Base-by-base conservation (phyloP, 352 stramenopile species). In the Phytophthora syringae region DNA sequence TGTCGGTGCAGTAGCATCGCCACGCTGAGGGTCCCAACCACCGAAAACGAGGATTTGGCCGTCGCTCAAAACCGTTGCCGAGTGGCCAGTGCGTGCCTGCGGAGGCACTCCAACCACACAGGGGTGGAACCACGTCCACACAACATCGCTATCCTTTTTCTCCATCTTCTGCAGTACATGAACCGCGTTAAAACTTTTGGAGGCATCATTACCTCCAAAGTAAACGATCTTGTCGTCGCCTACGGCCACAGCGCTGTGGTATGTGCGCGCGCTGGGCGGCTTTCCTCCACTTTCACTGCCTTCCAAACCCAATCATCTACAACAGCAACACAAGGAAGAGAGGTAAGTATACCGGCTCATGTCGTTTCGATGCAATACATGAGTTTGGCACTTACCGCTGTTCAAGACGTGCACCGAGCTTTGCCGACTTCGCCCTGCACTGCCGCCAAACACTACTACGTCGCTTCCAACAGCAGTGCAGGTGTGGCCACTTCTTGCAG, bases 201-300 rank as follows among this genome's bases (percentile, higher is more conserved):
- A 89, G 2, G 87, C 85, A 72, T 98, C 90, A 67, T 98, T 98
- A 21, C 93, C 95, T 40, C 95, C 95, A 82, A 98, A 98, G 66
- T 97, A 88, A 2, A 98, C 82, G 56, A 98, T 79, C 55, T 80
- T 83, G 61, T 90, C 77, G 24, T 71, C 50, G 2, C 68, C 75
- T 5, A 95, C 55, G 15, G 79, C 72, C 22, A 92, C 74, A 39
- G 89, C 90, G 39, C 80, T 95, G 69, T 98, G 93, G 67, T 98
- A 98, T 20, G 92, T 98, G 20, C 93, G 89, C 20, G 90, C 82
- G 32, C 68, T 87, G 13, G 95, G 95, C 39, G 93, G 74, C 32
- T 95, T 93, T 49, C 93, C 11, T 95, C 69, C n/a, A 95, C 71
- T 65, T 97, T 96, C 18, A 94, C 72, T 7, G 64, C 77, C 53